Base-by-base conservation (phyloP, 2,329 filamentous ascomycete species). In the Mycosphaerella arachidis region DNA sequence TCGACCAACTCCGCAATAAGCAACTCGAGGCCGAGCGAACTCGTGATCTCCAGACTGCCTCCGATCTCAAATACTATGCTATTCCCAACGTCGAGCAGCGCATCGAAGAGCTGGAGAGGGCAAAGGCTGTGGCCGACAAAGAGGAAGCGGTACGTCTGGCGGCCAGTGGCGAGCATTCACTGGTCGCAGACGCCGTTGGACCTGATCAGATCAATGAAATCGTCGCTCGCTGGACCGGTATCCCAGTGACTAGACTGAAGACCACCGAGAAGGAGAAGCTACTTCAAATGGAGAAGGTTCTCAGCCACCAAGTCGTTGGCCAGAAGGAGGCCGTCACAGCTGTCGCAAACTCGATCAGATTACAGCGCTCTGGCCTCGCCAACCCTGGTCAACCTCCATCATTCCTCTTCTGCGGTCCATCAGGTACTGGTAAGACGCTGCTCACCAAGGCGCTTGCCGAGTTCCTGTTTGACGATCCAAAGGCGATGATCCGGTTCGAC, bases 201-300 rank as follows among this genome's bases (percentile, higher is more conserved):
- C 92, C 92, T 10, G 94, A 99, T 66, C 92, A 99, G 75, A 99
- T 99, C 82, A 97, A 99, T 74, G 93, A 97, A 73, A 99, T 99
- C 63, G 94, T 99, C 56, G 89, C 90, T 57, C 88, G 92, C 62
- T 97, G 92, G 91, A 99, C 94, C n/a, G 94, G 94, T 65, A 99
- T 99, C 68, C 94, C 94, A 1, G 91, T 99, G 60, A 97, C 92
- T 4, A 84, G 93, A 63, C 86, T 99, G 45, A 93, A 90, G 79
- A 97, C 94, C 0, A 90, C 92, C 0, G 94, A 99, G 78, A 97
- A 96, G 78, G 94, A 99, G 75, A 97, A 97, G 81, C 83, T 99
- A n/a, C 84, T 99, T 64, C 84, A 96, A 71, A 99, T 99, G 94
- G 94, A 99, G 78, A 89, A 85, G 71, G 87, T 88, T 51, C 86